phyloP scores from a whole-genome alignment of 2,329 filamentous ascomycete species.

The Zymoseptoria pseudotritici region DNA sequence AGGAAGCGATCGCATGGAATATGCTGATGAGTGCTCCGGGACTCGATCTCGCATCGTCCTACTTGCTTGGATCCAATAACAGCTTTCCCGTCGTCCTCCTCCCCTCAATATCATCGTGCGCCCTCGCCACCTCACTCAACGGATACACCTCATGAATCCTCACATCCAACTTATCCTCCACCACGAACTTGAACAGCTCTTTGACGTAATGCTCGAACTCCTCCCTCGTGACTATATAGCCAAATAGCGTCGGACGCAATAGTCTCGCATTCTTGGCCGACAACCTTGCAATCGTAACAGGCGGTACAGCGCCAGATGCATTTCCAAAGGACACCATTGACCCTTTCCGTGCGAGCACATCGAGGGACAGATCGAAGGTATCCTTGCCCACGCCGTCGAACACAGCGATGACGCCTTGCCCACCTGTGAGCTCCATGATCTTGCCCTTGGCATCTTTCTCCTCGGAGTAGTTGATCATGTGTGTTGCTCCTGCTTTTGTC shows the following conservation, averaged over 20 bases:
- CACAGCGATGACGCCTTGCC: slow-evolving; percentile 66
- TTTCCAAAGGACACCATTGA: slow-evolving; percentile 75
- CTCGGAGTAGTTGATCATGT: slow-evolving; percentile 60
- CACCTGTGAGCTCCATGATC: slow-evolving; percentile 63
- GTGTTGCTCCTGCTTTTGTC: slow-evolving; percentile 61
- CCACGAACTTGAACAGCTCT: slow-evolving; percentile 67
- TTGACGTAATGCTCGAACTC: slow-evolving; percentile 63
- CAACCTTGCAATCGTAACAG: slow-evolving; percentile 54
- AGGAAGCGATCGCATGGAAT: background rate
- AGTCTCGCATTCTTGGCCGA: slow-evolving; percentile 69
- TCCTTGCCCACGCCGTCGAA: slow-evolving; percentile 81
- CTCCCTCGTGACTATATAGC: slow-evolving; percentile 61
- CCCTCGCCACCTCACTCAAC: slow-evolving; percentile 62
- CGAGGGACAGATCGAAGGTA: slow-evolving; percentile 73
- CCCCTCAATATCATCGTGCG: slow-evolving; percentile 72
- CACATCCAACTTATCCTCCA: slow-evolving; percentile 61
- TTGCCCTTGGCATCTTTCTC: slow-evolving; percentile 50
- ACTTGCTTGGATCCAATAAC: slow-evolving; percentile 54
- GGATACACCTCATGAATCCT: slow-evolving; percentile 71
- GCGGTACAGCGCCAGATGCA: slow-evolving; percentile 70
- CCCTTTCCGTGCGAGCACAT: slow-evolving; percentile 71
- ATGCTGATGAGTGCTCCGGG: background rate
- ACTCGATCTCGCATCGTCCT: background rate
- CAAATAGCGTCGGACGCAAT: slow-evolving; percentile 64
- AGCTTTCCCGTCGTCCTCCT: slow-evolving; percentile 80